Evolutionary conservation across 805 yeast genomes (phyloP).

Genomic region (Lachancea kluyveri): DNA sequence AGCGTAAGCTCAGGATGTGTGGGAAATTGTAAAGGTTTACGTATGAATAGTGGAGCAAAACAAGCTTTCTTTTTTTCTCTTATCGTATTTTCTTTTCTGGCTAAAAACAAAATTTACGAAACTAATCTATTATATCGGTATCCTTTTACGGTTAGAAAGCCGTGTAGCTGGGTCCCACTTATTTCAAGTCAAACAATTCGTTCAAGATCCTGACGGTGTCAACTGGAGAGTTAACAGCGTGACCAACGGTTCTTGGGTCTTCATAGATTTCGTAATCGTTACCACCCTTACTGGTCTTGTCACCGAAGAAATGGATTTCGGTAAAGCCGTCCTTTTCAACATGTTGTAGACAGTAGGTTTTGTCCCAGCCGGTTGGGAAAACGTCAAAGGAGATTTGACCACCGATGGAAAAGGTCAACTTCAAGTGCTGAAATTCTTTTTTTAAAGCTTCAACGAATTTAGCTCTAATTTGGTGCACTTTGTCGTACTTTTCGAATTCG

Average conservation of each 20-base stretch:
- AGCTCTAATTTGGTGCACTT: constrained; percentile 73
- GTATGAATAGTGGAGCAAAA: too few relatives aligned
- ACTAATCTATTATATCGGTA: too few relatives aligned
- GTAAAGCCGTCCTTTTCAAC: constrained; percentile 79
- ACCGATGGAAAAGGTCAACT: constrained; percentile 94
- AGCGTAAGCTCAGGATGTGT: too few relatives aligned
- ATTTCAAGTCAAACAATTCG: constrained; percentile 54
- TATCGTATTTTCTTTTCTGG: not conserved
- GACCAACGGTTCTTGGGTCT: constrained; percentile 93
- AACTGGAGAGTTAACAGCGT: constrained; percentile 80
- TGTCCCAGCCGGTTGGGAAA: constrained; percentile 99
- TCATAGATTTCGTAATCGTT: constrained; percentile 95
- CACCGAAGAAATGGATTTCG: constrained; percentile 96
- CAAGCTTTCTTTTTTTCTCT: not conserved
- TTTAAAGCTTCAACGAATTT: constrained; percentile 79
- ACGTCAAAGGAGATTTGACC: constrained; percentile 99
- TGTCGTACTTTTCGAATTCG: constrained; percentile 84
- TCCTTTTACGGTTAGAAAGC: too few relatives aligned
- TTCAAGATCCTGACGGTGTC: constrained; percentile 84
- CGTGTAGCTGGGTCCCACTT: constrained; percentile 1
- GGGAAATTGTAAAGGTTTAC: too few relatives aligned
- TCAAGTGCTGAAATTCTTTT: constrained; percentile 74
- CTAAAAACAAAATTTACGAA: too few relatives aligned
- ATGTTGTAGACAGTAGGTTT: constrained; percentile 95
- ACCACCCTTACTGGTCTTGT: constrained; percentile 95